Conservation (phyloP, 495 filamentous ascomycete genomes). For the Elaphomyces granulatus region DNA sequence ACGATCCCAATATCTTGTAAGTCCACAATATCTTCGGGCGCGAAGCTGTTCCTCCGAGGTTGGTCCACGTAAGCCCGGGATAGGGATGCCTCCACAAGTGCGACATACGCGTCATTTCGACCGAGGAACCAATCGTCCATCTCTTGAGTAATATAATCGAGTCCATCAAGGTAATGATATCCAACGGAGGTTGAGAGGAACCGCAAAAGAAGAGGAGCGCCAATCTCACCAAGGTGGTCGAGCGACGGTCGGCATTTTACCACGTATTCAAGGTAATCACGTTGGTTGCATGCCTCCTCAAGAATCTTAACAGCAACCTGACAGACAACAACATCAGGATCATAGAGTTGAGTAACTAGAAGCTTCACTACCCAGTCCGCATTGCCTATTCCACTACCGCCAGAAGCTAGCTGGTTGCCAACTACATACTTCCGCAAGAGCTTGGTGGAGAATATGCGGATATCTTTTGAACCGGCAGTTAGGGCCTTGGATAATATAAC, state of each 20-base stretch:
- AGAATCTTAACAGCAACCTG: slow-evolving; percentile 92
- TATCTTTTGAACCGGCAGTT: slow-evolving; percentile 79
- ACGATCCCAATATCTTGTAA: slow-evolving; percentile 50
- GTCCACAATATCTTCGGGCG: slow-evolving; percentile 42
- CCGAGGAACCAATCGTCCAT: slow-evolving; percentile 99
- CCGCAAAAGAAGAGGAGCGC: slow-evolving; percentile 79
- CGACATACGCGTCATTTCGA: slow-evolving; percentile 87
- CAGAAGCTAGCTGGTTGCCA: slow-evolving; percentile 19
- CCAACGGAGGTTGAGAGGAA: slow-evolving; percentile 92
- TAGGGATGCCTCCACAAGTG: slow-evolving; percentile 89
- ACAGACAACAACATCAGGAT: slow-evolving; percentile 92
- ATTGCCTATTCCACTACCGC: slow-evolving; percentile 25
- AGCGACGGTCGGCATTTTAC: slow-evolving; percentile 92
- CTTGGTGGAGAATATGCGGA: slow-evolving; percentile 74
- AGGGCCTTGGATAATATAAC: slow-evolving; percentile 88
- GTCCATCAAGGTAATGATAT: slow-evolving; percentile 90
- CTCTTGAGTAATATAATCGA: slow-evolving; percentile 96
- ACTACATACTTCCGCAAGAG: slow-evolving; percentile 69
- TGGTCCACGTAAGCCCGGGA: slow-evolving; percentile 67
- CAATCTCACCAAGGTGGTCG: slow-evolving; percentile 93
- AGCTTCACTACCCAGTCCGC: slow-evolving; percentile 93
- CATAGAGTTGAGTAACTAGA: slow-evolving; percentile 92
- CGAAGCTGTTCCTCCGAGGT: slow-evolving; percentile 27
- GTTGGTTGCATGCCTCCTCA: slow-evolving; percentile 91
- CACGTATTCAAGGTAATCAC: slow-evolving; percentile 79